Conservation (phyloP, 441 rosid genomes). For the Gossypium laxum region DNA sequence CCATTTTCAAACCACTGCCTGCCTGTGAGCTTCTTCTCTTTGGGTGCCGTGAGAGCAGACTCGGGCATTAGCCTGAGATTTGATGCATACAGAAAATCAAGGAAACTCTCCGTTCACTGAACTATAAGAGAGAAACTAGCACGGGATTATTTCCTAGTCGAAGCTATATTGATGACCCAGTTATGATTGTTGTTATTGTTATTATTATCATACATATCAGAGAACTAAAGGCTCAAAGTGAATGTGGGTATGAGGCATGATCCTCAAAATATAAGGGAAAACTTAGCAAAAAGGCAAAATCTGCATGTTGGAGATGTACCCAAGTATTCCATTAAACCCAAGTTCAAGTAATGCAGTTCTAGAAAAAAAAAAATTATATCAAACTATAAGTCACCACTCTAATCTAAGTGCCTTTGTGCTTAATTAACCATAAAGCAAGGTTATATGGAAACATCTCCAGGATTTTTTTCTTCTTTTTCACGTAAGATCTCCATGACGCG, state of each 20-base stretch:
- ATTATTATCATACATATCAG: not conserved
- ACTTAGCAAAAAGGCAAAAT: not conserved
- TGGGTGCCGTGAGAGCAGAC: slow-evolving; percentile 59
- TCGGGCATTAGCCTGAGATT: slow-evolving; percentile 76
- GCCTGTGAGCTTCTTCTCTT: slow-evolving; percentile 82
- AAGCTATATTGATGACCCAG: too few species aligned
- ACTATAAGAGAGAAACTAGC: not conserved
- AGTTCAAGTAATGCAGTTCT: not conserved
- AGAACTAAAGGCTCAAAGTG: not conserved
- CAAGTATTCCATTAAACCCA: not conserved
- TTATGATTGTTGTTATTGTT: too few species aligned
- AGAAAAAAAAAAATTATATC: not conserved
- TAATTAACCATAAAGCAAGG: not conserved
- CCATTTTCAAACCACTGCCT: slow-evolving; percentile 94
- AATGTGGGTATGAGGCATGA: not conserved
- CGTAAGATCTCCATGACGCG: not conserved
- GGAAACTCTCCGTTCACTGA: not conserved
- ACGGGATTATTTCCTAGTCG: not conserved
- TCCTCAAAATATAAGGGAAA: not conserved
- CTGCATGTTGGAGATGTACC: not conserved
- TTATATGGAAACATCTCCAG: not conserved
- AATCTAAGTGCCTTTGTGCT: not conserved
- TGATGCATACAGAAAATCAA: not conserved
- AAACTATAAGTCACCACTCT: not conserved
- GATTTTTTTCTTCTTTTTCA: not conserved